These are phyloP conservation scores for Fomitopsis serialis DNA, from an alignment of 768 basidiomycete species.

Conservation along the genomic window DNA sequence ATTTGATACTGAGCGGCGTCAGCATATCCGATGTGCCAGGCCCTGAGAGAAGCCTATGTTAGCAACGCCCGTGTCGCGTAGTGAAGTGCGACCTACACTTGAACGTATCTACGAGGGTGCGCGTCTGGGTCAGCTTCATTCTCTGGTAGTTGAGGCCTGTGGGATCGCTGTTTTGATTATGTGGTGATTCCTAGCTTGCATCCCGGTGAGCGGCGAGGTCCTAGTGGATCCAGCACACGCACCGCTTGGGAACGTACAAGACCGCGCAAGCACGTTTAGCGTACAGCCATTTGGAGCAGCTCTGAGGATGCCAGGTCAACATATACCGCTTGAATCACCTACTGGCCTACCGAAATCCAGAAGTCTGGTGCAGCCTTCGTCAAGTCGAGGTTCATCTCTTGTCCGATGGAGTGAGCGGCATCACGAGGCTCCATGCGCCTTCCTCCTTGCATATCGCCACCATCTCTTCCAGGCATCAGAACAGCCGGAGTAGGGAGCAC, in stretches of 20 bases:
- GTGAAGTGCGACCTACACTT: too few species aligned
- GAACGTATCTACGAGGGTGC: background rate
- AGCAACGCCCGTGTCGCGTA: too few species aligned
- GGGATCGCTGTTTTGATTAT: slow-evolving; percentile 48
- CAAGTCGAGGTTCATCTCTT: slow-evolving; percentile 48
- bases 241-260: slow-evolving; percentile 63
- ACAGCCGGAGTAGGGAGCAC: slow-evolving; percentile 58
- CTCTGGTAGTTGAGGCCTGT: slow-evolving; percentile 42
- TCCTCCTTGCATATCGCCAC: slow-evolving; percentile 56
- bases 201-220: too few species aligned
- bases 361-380: slow-evolving; percentile 56
- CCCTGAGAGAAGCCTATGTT: too few species aligned
- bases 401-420: slow-evolving; percentile 72
- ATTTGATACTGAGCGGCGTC: too few species aligned
- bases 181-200: slow-evolving; percentile 52
- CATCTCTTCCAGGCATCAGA: slow-evolving; percentile 57
- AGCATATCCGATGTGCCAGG: too few species aligned
- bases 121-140: slow-evolving; percentile 32
- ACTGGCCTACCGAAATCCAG: slow-evolving; percentile 57
- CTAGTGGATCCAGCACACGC: slow-evolving; percentile 9
- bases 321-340: background rate
- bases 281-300: slow-evolving; percentile 81
- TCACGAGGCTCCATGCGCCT: slow-evolving; percentile 65
- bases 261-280: slow-evolving; percentile 54
- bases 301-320: slow-evolving; percentile 34